A percentile compares a stretch with the other conserved stretches of the same genome.
Conservation (phyloP, 2,329 filamentous ascomycete species). For the Parasarocladium wereldwijsianum region DNA sequence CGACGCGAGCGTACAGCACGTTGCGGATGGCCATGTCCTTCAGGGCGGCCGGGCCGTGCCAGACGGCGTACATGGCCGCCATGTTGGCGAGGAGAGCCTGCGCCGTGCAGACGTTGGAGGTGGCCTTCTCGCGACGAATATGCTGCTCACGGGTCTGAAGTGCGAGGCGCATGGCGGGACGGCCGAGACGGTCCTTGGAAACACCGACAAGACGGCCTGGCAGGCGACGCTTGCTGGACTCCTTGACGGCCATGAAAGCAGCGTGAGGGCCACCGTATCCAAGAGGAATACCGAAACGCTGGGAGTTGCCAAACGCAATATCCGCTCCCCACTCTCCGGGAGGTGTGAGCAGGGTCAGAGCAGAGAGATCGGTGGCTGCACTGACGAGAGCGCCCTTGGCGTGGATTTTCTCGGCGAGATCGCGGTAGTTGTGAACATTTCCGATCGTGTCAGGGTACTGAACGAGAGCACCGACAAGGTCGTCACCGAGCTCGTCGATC, state of each 20-base stretch:
- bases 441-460: slow-evolving; percentile 90
- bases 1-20: slow-evolving; percentile 54
- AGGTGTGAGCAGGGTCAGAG: slow-evolving; percentile 73
- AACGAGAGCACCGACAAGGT: slow-evolving; percentile 79
- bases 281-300: slow-evolving; percentile 82
- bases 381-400: slow-evolving; percentile 65
- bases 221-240: slow-evolving; percentile 89
- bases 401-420: slow-evolving; percentile 64
- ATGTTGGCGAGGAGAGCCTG: slow-evolving; percentile 92
- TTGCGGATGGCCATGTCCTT: slow-evolving; percentile 65
- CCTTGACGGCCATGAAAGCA: slow-evolving; percentile 84
- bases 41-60: slow-evolving; percentile 76
- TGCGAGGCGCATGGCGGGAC: slow-evolving; percentile 66
- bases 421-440: slow-evolving; percentile 59
- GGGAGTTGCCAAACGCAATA: slow-evolving; percentile 84
- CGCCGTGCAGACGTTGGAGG: slow-evolving; percentile 93
- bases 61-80: slow-evolving; percentile 87
- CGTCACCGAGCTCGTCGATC: slow-evolving; percentile 61
- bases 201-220: slow-evolving; percentile 82
- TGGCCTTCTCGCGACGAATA: slow-evolving; percentile 90
- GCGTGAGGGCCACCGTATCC: slow-evolving; percentile 92
- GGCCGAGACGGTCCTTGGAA: slow-evolving; percentile 78
- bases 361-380: slow-evolving; percentile 79
- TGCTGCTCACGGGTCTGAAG: slow-evolving; percentile 65
- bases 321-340: slow-evolving; percentile 92